A percentile compares a stretch with the other conserved stretches of the same genome.
Conservation (phyloP, 2,329 filamentous ascomycete genomes). For the Trichocomaceae sp. region DNA sequence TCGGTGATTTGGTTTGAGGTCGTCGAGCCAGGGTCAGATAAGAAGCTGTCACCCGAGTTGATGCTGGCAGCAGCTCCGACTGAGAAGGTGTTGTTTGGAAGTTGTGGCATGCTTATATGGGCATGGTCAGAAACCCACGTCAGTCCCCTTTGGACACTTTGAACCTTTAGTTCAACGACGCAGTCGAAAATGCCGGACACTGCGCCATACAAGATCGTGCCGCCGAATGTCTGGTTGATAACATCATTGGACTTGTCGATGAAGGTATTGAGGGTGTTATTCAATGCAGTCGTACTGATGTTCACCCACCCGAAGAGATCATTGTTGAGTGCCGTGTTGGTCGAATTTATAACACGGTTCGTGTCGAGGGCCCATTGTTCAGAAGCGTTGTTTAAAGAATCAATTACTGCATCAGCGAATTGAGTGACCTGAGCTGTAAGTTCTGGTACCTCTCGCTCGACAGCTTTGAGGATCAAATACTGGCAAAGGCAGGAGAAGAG, state of each 20-base stretch:
- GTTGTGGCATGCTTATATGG: slow-evolving; percentile 69
- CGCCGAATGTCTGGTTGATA: slow-evolving; percentile 72
- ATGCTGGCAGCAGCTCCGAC: slow-evolving; percentile 60
- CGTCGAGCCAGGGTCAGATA: slow-evolving; percentile 66
- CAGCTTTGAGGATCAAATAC: slow-evolving; percentile 64
- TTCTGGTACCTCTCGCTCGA: slow-evolving; percentile 69
- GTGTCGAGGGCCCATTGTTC: slow-evolving; percentile 68
- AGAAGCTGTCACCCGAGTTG: slow-evolving; percentile 54
- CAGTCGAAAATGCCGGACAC: slow-evolving; percentile 77
- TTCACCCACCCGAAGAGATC: slow-evolving; percentile 83
- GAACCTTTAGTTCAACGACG: slow-evolving; percentile 80
- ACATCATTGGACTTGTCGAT: slow-evolving; percentile 67
- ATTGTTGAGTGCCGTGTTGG: slow-evolving; percentile 68
- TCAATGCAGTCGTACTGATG: slow-evolving; percentile 73
- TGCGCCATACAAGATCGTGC: slow-evolving; percentile 70
- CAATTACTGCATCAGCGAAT: slow-evolving; percentile 72
- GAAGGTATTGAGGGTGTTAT: slow-evolving; percentile 77
- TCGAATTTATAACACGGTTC: slow-evolving; percentile 61
- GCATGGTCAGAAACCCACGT: slow-evolving; percentile 90
- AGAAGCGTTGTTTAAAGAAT: slow-evolving; percentile 65
- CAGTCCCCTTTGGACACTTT: slow-evolving; percentile 76
- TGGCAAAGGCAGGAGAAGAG: slow-evolving; percentile 79
- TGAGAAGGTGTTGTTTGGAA: slow-evolving; percentile 77
- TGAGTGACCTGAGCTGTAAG: slow-evolving; percentile 67
- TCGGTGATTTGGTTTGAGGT: slow-evolving; percentile 75